Percentiles rank a stretch among this genome's conserved stretches.
These are phyloP conservation scores for Aphanomyces cochlioides DNA, from an alignment of 352 stramenopile genomes.

Conservation along the genomic window DNA sequence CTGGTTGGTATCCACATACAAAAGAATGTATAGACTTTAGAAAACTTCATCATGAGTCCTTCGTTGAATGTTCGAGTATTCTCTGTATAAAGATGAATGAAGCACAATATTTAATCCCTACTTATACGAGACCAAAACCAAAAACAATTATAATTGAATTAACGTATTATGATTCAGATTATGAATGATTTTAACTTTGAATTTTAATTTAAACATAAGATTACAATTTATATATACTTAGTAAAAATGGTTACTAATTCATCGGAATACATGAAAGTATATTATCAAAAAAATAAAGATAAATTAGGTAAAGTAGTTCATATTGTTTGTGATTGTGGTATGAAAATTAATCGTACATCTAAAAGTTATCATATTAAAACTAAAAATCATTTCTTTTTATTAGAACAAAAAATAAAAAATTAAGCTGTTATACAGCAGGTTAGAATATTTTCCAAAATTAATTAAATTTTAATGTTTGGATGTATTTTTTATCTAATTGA, in stretches of 20 bases:
- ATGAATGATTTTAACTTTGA: background rate
- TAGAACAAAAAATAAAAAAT: slow-evolving; percentile 10
- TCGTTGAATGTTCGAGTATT: background rate
- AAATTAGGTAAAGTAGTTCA: background rate
- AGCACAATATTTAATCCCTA: background rate
- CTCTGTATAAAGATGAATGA: background rate
- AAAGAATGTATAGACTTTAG: slow-evolving; percentile 2
- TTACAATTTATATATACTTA: slow-evolving; percentile 4
- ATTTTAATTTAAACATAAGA: slow-evolving; percentile 8
- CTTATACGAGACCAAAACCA: background rate
- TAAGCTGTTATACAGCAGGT: too few species aligned
- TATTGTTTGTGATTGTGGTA: slow-evolving; percentile 4
- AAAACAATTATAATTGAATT: background rate
- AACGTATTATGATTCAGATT: background rate
- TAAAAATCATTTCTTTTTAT: slow-evolving; percentile 10
- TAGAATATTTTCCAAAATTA: too few species aligned
- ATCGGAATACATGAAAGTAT: background rate
- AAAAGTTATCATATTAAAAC: slow-evolving; percentile 9
- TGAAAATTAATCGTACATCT: background rate
- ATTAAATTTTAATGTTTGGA: too few species aligned
- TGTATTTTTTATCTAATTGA: too few species aligned
- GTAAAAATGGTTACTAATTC: slow-evolving; percentile 6
- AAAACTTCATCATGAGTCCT: background rate
- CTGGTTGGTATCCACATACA: background rate
- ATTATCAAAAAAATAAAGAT: slow-evolving; percentile 9